Base-by-base conservation (phyloP, 768 basidiomycete species). In the Myochromella boudieri region DNA sequence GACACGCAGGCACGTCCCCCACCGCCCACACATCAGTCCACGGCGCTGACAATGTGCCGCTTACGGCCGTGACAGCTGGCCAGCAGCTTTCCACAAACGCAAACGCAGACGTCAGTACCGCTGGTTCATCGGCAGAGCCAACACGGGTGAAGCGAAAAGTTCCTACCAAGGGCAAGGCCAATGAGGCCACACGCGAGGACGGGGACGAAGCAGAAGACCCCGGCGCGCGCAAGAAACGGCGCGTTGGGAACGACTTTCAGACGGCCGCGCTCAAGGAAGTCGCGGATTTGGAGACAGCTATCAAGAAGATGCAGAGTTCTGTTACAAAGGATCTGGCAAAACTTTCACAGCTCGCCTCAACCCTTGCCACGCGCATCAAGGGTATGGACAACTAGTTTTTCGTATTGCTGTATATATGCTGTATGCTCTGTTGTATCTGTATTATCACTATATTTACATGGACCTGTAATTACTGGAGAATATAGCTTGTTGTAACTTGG, bases 301-400 rank as follows among this genome's bases (percentile, higher is more conserved):
- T 69, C 36, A 66, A 63, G 51, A 67, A 66, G 37, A 52, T 72
- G 17, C 67, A 71, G 40, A 42, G 53, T 10, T 59, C 62, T 9
- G 62, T 66, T 39, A 48, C 58, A 18, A 66, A 63, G 38, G 72
- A 72, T 37, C 51, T 71, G 42, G 62, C 68, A 38, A 65, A 65
- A 52, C 62, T 72, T 49, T 61, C 61, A 40, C 54, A 56, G n/a
- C 53, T 68, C 22, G 55, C 59, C 14, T 60, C 67, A 18, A 59
- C 49, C 9, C 41, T 62, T 40, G 41, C 66, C 39, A 51, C 65
- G 17, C 63, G 64, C 42, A 59, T 71, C 42, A 60, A 59, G 36
- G 68, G 67, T 18, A 60, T 66, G 61, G 68, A 69, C 17, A 37
- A 50, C 31, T 46, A 32, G 33, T 32, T 24, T 31, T 22, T 29